These are phyloP conservation scores for Boehmeria nivea DNA, from an alignment of 306 rosid genomes.

Conservation along the genomic window DNA sequence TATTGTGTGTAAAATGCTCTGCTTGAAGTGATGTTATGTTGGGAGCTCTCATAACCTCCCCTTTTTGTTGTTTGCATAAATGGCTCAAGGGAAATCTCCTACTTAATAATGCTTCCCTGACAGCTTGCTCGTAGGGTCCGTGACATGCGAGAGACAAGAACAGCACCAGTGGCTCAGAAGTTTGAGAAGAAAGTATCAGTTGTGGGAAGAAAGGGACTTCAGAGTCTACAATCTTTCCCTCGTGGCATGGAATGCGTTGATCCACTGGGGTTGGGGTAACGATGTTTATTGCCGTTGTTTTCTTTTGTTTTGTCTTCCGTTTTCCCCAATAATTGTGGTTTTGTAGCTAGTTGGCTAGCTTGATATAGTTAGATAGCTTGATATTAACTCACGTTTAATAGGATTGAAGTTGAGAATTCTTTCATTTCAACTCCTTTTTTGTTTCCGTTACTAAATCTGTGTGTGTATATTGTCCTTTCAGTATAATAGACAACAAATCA, in stretches of 20 bases:
- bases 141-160: slow-evolving; percentile 91
- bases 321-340: not conserved
- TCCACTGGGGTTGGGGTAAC: slow-evolving; percentile 92
- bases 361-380: not conserved
- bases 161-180: slow-evolving; percentile 85
- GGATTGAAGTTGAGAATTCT: not conserved
- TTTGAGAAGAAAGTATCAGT: slow-evolving; percentile 51
- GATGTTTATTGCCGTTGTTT: slow-evolving; percentile 8
- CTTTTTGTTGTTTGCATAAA: not conserved
- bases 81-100: not conserved
- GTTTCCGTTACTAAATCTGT: slow-evolving; percentile 11
- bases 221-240: slow-evolving; percentile 68
- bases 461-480: slow-evolving; percentile 34
- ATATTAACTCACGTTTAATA: slow-evolving; percentile 4
- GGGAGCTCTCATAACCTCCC: not conserved
- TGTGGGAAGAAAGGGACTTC: slow-evolving; percentile 55
- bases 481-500: slow-evolving; percentile 90
- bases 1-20: not conserved
- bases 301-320: slow-evolving; percentile 4
- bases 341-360: slow-evolving; percentile 4
- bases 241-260: slow-evolving; percentile 98
- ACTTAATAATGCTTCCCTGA: slow-evolving; percentile 27
- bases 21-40: not conserved
- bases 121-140: slow-evolving; percentile 99
- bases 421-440: not conserved